Evolutionary conservation across 176 grass and related monocot species (phyloP).

Genomic region (Oryza glaberrima): DNA sequence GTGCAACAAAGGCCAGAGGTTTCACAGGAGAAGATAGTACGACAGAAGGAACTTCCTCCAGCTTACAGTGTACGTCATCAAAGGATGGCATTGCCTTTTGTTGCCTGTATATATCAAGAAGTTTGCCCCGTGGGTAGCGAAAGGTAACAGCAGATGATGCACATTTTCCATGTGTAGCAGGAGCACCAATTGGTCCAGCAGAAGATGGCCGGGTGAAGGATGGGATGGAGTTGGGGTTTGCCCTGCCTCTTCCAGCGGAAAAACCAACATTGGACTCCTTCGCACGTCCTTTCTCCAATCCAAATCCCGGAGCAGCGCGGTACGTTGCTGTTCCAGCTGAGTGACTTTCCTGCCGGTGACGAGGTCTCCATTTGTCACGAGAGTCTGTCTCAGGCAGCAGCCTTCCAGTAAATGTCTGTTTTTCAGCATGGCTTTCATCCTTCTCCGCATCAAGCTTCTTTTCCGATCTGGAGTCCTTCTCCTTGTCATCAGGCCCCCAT

Average conservation of each 20-base stretch:
- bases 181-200: slow-evolving; percentile 72
- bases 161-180: slow-evolving; percentile 46
- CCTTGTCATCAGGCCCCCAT: slow-evolving; percentile 96
- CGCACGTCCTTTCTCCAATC: slow-evolving; percentile 70
- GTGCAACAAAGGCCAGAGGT: slow-evolving; percentile 82
- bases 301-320: slow-evolving; percentile 92
- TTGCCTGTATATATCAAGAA: slow-evolving; percentile 97
- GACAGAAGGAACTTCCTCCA: slow-evolving; percentile 74
- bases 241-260: slow-evolving; percentile 88
- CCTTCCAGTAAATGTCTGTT: slow-evolving; percentile 65
- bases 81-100: slow-evolving; percentile 47
- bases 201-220: slow-evolving; percentile 48
- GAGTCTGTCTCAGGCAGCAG: slow-evolving; percentile 78
- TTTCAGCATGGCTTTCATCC: slow-evolving; percentile 69
- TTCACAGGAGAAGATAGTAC: slow-evolving; percentile 62
- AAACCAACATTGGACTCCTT: slow-evolving; percentile 75
- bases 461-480: slow-evolving; percentile 72
- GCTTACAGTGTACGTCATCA: slow-evolving; percentile 42
- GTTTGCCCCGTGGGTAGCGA: slow-evolving; percentile 87
- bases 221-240: slow-evolving; percentile 51
- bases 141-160: slow-evolving; percentile 45
- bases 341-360: slow-evolving; percentile 84
- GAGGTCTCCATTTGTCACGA: slow-evolving; percentile 98
- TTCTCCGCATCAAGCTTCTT: slow-evolving; percentile 74
- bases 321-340: slow-evolving; percentile 53